Conservation (phyloP, 2,329 filamentous ascomycete species). For the Verticillium nubilum region DNA sequence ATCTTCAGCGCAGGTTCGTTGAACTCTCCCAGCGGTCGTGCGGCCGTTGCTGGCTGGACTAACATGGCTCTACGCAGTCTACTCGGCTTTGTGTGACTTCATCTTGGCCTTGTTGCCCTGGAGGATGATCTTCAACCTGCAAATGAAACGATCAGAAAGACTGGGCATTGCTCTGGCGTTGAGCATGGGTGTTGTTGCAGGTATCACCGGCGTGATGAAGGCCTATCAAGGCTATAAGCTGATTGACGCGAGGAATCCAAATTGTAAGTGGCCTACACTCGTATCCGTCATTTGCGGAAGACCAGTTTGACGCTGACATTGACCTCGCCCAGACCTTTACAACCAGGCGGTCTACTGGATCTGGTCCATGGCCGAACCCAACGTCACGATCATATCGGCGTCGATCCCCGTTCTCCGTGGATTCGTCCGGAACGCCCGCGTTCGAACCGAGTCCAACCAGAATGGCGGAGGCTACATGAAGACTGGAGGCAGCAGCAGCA, state of each 20-base stretch:
- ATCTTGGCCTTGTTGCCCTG: slow-evolving; percentile 11
- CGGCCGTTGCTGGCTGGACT: not conserved
- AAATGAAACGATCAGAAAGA: slow-evolving; percentile 26
- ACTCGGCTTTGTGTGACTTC: slow-evolving; percentile 6
- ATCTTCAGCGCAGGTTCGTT: not conserved
- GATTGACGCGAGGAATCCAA: slow-evolving; percentile 7
- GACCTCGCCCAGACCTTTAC: not conserved
- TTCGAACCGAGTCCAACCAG: not conserved
- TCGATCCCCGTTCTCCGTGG: slow-evolving; percentile 23
- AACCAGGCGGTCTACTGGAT: slow-evolving; percentile 9
- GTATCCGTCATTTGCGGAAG: too few relatives aligned
- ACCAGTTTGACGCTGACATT: too few relatives aligned
- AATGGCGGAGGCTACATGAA: not conserved
- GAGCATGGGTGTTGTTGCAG: slow-evolving; percentile 25
- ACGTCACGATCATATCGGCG: slow-evolving; percentile 23
- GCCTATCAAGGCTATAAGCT: slow-evolving; percentile 8
- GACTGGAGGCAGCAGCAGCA: not conserved
- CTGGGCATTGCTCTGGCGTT: slow-evolving; percentile 25
- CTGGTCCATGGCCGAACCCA: slow-evolving; percentile 20
- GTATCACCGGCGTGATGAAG: slow-evolving; percentile 15
- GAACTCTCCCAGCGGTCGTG: not conserved
- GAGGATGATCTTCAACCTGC: slow-evolving; percentile 22
- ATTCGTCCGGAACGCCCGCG: slow-evolving; percentile 8
- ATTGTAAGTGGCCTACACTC: slow-evolving; percentile 8
- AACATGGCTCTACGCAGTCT: not conserved